Base-by-base conservation (phyloP, 2,329 filamentous ascomycete genomes). In the Talaromyces sp. region DNA sequence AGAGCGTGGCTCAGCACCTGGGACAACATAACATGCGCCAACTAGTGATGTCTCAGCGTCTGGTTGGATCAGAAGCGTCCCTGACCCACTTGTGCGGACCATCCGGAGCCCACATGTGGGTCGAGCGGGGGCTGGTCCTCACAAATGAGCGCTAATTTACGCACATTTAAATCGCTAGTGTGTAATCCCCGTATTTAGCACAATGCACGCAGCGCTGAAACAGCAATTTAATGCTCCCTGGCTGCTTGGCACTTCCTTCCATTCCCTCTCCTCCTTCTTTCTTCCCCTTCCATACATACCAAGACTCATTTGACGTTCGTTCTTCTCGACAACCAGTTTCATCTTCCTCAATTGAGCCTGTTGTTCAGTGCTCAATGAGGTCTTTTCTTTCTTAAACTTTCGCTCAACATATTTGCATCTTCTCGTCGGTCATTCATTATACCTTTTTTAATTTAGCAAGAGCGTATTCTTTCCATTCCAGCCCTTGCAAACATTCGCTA, bases 311-410 rank as follows among this genome's bases (percentile, higher is more conserved):
- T 50, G 50, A 65, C 66, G 19, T 66, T 69, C 64, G 19, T 56
- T 66, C 43, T 63, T 45, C 13, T 35, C 37, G 22, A 43, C 60
- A 19, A 31, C 27, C 24, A 56, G 24, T 39, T 35, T 43, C 61
- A 56, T 37, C 50, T 45, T 56, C 41, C 39, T 41, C 45, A 39
- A 56, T 50, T 54, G 60, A 62, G 60, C 24, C 16, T 24, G 22
- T 49, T 31, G 16, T 49, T 24, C 37, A 22, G 5, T 13, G 50
- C 61, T 63, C 61, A 47, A 31, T 39, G 57, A 60, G 10, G 3
- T 64, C 2, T 63, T 57, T 63, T 67, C 66, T 62, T 62, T 68
- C 64, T 47, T 67, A 63, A 57, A 19, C 39, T 45, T 62, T 56
- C 60, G 50, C 50, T 57, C 47, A 37, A 19, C 31, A 47, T 27